Percentiles rank a stretch among this genome's conserved stretches.
These are phyloP conservation scores for Penicillium crystallinum DNA, from an alignment of 495 filamentous ascomycete genomes.

Conservation along the genomic window DNA sequence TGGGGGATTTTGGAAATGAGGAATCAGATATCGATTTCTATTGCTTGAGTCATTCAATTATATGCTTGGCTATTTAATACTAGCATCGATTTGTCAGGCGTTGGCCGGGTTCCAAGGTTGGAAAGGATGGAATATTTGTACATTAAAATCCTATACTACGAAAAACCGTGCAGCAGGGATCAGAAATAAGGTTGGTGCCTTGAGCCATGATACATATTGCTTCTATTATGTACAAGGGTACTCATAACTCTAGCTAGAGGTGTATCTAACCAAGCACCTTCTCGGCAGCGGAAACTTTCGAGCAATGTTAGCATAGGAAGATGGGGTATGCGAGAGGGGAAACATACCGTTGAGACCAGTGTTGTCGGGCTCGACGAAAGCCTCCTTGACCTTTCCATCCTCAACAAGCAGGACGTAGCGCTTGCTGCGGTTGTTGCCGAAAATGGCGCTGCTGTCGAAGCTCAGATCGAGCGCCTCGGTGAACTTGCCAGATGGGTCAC, in stretches of 20 bases:
- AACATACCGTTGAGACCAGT: constrained; percentile 74
- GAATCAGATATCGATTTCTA: background rate
- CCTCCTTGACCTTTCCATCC: constrained; percentile 69
- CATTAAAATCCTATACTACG: constrained; percentile 3
- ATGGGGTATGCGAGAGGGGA: background rate
- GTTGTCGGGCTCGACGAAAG: constrained; percentile 88
- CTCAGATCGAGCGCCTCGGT: constrained; percentile 78
- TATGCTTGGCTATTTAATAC: background rate
- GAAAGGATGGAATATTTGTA: constrained; percentile 8
- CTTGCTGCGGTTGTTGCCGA: constrained; percentile 82
- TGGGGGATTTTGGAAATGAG: background rate
- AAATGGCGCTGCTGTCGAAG: constrained; percentile 79
- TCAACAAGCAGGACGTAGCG: constrained; percentile 78
- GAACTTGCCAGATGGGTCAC: constrained; percentile 78
- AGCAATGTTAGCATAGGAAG: constrained; percentile 12
- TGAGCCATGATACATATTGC: background rate
- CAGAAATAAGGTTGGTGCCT: background rate
- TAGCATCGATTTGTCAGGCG: constrained; percentile 6
- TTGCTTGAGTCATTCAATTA: background rate
- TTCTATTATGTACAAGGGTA: constrained; percentile 6
- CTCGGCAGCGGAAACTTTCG: constrained; percentile 61
- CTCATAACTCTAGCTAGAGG: background rate
- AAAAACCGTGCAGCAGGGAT: background rate
- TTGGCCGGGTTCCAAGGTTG: constrained; percentile 9
- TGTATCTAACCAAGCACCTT: constrained; percentile 59